Evolutionary conservation across 1,139 yeast species (phyloP), one percentile per base, ranked within the genome.

Genomic region (Blastobotrys proliferans): DNA sequence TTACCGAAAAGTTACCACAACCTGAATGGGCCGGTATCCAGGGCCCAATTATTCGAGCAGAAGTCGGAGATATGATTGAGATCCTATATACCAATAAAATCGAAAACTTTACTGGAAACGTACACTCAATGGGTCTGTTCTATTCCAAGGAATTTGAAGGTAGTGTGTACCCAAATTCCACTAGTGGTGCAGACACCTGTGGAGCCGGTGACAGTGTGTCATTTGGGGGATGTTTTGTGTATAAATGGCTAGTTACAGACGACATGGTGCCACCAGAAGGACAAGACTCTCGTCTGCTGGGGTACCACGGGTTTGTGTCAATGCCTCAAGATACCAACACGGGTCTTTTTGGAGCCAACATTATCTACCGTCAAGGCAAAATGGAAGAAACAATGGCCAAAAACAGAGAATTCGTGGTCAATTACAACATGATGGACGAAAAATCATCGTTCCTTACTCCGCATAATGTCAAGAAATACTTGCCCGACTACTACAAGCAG

Each of bases 71-170:
- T 16, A 19, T 39, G 32, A 26, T 39, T 27, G 42, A 39, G 20
- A 28, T 39, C 20, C 9, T 39, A 25, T 39, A 32, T 16, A 20
- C 13, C 19, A 39, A 39, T 32, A 39, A 39, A 18, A 39, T 39
- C 20, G 26, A 9, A 10, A 27, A 32, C 6, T 39, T 26, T 21
- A 26, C 20, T 10, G 42, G 33, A 10, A 39, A 32, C 20, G 26
- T 39, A 17, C 42, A 39, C 27, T 39, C 42, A 8, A 39, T 39
- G 42, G 42, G 42, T 3, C n/a, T 32, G 27, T 39, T 39, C 20
- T 39, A 39, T 32, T 31, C 37, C 32, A 39, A 39, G 21, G 42
- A 32, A 19, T 18, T 25, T 19, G 42, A 39, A 14, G 42, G 42
- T 24, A 32, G 37, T 18, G 42, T 39, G 6, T 39, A 39, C 25